Conservation (phyloP, 78 protist genomes). For the Monosiga brevicollis region DNA sequence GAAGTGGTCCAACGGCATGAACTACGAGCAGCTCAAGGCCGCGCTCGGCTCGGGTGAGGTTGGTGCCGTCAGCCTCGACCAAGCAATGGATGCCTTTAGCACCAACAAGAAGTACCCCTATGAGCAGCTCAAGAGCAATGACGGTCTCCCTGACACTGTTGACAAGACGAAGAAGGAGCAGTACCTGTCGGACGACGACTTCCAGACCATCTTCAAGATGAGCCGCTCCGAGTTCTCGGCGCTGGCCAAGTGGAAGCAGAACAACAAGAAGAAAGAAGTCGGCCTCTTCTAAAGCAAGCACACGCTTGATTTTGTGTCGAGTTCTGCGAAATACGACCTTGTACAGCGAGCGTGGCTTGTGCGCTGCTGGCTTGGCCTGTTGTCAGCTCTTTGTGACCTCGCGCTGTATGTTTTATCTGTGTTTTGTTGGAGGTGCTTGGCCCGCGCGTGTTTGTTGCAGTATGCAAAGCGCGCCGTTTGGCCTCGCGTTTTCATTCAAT, state of each 20-base stretch:
- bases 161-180: neutral
- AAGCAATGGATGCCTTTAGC: neutral
- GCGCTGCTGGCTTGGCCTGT: no score
- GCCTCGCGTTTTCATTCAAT: no score
- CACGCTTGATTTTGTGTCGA: no score
- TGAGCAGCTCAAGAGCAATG: neutral
- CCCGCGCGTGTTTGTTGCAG: no score
- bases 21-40: slow-evolving; percentile 7
- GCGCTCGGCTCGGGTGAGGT: neutral
- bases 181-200: neutral
- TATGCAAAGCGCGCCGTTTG: no score
- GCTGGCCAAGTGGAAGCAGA: neutral
- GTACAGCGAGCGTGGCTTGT: no score
- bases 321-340: no score
- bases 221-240: neutral
- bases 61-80: neutral
- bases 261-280: neutral
- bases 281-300: neutral
- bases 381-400: no score
- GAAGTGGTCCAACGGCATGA: neutral
- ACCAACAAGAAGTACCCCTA: neutral
- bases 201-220: neutral
- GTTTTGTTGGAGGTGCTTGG: no score
- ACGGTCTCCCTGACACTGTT: neutral
- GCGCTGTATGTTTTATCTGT: no score